Percentiles rank a stretch among this genome's conserved stretches.
Evolutionary conservation across 2,329 filamentous ascomycete species (phyloP).

Genomic region (Sarocladiaceae sp.): DNA sequence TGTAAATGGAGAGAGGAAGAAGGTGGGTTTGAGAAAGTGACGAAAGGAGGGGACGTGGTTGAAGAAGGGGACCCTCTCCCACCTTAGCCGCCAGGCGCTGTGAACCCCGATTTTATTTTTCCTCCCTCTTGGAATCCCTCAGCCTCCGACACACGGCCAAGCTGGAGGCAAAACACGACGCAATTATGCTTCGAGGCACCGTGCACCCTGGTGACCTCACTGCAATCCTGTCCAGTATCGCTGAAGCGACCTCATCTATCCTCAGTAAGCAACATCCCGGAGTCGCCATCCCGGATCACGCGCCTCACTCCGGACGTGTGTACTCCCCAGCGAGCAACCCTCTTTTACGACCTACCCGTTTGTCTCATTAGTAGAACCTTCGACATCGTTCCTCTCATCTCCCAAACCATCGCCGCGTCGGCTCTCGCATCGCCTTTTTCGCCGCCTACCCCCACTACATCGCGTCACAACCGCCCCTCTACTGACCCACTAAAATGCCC

Average conservation of each 20-base stretch:
- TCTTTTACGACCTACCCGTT: too few relatives aligned
- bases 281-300: background rate
- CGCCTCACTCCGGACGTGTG: too few relatives aligned
- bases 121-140: conserved; percentile 1
- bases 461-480: conserved; percentile 1
- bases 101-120: conserved; percentile 6
- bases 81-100: background rate
- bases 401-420: too few relatives aligned
- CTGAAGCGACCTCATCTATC: background rate
- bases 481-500: background rate
- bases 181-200: background rate
- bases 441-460: too few relatives aligned
- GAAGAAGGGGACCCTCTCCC: background rate
- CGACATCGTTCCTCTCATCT: too few relatives aligned
- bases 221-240: too few relatives aligned
- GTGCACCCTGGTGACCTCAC: too few relatives aligned
- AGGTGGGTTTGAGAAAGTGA: conserved; percentile 14
- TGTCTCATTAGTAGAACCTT: too few relatives aligned
- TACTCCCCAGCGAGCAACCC: too few relatives aligned
- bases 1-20: background rate
- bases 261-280: background rate
- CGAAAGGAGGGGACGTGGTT: conserved; percentile 11
- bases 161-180: background rate
- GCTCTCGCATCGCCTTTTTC: background rate
- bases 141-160: background rate